Conservation (phyloP, 2,329 filamentous ascomycete genomes). For the Trichoderma simmonsii region DNA sequence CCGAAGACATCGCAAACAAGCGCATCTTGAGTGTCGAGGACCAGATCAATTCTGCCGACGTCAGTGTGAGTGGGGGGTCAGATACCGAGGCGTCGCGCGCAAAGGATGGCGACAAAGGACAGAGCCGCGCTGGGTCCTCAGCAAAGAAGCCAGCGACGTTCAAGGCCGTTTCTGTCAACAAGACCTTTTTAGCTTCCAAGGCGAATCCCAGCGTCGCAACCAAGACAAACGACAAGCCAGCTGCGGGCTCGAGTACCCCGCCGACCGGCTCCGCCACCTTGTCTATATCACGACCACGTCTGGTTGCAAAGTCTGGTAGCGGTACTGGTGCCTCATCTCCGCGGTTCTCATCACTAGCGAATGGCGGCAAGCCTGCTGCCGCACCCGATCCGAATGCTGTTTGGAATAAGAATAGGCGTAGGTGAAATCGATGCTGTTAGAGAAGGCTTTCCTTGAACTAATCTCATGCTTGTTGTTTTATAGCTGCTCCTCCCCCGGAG, state of each 20-base stretch:
- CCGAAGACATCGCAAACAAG: constrained; percentile 55
- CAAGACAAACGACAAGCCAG: constrained; percentile 52
- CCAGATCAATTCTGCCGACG: constrained; percentile 59
- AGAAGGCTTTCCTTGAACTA: constrained; percentile 23
- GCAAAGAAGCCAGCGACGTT: constrained; percentile 75
- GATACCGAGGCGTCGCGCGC: constrained; percentile 69
- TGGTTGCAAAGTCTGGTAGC: constrained; percentile 72
- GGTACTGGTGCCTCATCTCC: constrained; percentile 53
- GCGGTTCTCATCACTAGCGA: constrained; percentile 42
- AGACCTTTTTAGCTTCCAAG: constrained; percentile 77
- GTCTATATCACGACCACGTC: constrained; percentile 61
- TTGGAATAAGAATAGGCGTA: constrained; percentile 88
- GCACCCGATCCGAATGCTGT: constrained; percentile 71
- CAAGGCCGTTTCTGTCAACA: constrained; percentile 83
- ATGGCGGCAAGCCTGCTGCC: constrained; percentile 56
- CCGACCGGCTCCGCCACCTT: constrained; percentile 45
- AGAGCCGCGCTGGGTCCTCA: constrained; percentile 56
- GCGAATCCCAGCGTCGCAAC: constrained; percentile 43
- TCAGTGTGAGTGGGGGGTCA: constrained; percentile 70
- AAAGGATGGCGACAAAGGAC: constrained; percentile 56
- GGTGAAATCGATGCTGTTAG: constrained; percentile 31
- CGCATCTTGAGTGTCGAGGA: constrained; percentile 58
- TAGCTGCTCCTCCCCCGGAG: constrained; percentile 63
- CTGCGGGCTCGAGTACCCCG: constrained; percentile 45
- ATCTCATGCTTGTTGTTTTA: constrained; percentile 17